Evolutionary conservation across 176 grass and related monocot species (phyloP), one percentile per base, ranked within the genome.

Genomic region (Poa annua): DNA sequence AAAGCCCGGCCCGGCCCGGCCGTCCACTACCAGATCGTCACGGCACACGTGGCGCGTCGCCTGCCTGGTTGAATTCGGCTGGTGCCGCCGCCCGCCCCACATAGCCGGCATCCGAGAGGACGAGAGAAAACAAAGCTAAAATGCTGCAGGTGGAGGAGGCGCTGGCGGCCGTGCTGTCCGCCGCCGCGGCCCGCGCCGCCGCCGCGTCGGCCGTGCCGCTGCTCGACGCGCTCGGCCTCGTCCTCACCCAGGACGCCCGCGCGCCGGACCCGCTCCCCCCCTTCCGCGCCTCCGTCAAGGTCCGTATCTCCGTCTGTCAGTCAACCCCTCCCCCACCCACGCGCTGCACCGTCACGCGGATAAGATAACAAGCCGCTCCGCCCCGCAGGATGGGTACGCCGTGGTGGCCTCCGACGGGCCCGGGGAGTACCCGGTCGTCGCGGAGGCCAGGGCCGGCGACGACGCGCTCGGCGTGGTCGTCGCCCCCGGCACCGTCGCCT

Each of bases 201-300:
- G 62, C 14, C 2, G 29, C 75, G 12, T 70, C 39, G 7, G 13
- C 67, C 83, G 88, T 98, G 54, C 61, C 91, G 16, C 79, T 95
- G 34, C 84, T 67, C 53, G 92, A 93, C 12, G 96, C 96, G 35
- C 85, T 95, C 34, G 88, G 89, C 4, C 91, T 91, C 59, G 87
- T 95, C 62, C 81, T 98, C 76, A 91, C 89, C 3, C 89, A 92
- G 91, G 92, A 93, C 79, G 85, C 91, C 64, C 55, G 77, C 66
- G 85, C 92, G 17, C 89, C 77, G 26, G 89, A 93, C 49, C 96
- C 92, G 1, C 81, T 98, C 29, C 96, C 96, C 81, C 96, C 91
- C 54, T 98, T 92, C 85, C 89, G 88, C 21, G 96, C 91, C 55
- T 98, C 96, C 67, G 73, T 98, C 75, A 95, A 98, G 96, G 90